A percentile compares a stretch with the other conserved stretches of the same genome.
Evolutionary conservation across 305 asterid genomes (phyloP).

Genomic region (Ruellia speciosa): DNA sequence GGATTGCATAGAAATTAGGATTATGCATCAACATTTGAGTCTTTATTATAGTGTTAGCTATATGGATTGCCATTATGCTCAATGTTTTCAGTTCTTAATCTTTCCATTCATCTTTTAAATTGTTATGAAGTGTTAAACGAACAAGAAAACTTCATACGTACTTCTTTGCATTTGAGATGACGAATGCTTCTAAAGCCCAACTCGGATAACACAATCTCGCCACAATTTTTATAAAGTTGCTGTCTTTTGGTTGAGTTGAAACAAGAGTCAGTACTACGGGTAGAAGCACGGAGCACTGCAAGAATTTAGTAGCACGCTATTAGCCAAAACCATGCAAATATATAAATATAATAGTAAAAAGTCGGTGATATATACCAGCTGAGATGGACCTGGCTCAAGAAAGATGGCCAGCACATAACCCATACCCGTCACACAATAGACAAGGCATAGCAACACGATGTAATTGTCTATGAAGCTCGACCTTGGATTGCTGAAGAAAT

Average conservation of each 20-base stretch:
- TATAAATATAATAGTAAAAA: not conserved
- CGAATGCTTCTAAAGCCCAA: constrained; percentile 92
- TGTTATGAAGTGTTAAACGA: not conserved
- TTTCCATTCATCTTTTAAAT: not conserved
- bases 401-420: constrained; percentile 75
- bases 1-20: no score
- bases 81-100: no score
- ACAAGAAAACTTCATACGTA: constrained; percentile 16
- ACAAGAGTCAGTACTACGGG: constrained; percentile 85
- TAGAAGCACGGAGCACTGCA: constrained; percentile 87
- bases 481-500: constrained; percentile 90
- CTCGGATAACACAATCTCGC: constrained; percentile 56
- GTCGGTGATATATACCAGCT: constrained; percentile 40
- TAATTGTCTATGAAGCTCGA: constrained; percentile 68
- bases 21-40: no score
- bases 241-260: constrained; percentile 62
- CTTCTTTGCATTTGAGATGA: constrained; percentile 80
- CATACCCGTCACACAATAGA: constrained; percentile 82
- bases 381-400: constrained; percentile 87
- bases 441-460: constrained; percentile 60
- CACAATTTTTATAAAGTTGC: constrained; percentile 32
- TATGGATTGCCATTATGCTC: no score
- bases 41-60: no score
- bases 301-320: constrained; percentile 5
- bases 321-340: no score